A percentile compares a stretch with the other conserved stretches of the same genome.
Conservation (phyloP, 176 grass and related monocot genomes). For the Carex kokanica region DNA sequence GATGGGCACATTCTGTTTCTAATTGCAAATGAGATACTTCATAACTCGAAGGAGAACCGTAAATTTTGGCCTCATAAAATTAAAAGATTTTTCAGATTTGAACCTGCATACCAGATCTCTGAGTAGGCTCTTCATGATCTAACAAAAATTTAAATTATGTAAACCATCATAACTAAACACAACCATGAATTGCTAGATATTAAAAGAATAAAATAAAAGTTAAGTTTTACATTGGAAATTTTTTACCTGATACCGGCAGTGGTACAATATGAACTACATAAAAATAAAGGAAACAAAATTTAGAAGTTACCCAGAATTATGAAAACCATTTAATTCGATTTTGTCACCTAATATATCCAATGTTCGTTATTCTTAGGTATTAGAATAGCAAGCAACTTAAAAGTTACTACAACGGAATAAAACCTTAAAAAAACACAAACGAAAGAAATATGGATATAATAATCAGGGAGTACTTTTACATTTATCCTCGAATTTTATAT, state of each 20-base stretch:
- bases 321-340: background rate
- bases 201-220: background rate
- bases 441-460: too few relatives aligned
- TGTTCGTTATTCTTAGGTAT: background rate
- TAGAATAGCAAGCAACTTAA: background rate
- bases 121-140: background rate
- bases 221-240: background rate
- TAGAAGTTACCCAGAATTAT: background rate
- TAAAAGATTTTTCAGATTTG: slow-evolving; percentile 7
- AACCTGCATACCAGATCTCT: slow-evolving; percentile 13
- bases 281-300: background rate
- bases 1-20: background rate
- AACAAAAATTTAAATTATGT: background rate
- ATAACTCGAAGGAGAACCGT: background rate
- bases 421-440: too few relatives aligned
- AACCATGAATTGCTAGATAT: background rate
- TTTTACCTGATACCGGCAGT: background rate
- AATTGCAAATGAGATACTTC: background rate
- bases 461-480: too few relatives aligned
- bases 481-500: background rate
- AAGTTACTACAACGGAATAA: background rate
- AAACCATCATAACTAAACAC: background rate
- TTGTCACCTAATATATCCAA: background rate
- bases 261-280: slow-evolving; percentile 4
- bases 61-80: background rate